Evolutionary conservation across 1,284 basidiomycete species (phyloP).

Genomic region (Ustilago cynodontis): DNA sequence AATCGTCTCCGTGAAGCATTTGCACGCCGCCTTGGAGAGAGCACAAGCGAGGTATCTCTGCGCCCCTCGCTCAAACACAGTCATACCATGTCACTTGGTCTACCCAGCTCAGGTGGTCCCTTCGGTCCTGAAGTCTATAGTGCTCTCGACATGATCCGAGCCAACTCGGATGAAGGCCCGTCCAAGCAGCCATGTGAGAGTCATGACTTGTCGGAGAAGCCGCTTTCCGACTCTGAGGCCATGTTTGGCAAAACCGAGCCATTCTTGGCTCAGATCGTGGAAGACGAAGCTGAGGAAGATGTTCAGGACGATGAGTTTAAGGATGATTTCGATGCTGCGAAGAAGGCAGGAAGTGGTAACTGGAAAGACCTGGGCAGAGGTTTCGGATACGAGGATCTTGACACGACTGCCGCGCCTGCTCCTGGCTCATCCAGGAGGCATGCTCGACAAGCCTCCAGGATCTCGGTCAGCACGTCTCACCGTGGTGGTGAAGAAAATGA

Average conservation of each 20-base stretch:
- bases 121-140: slow-evolving; percentile 56
- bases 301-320: not conserved
- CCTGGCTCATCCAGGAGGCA: slow-evolving; percentile 11
- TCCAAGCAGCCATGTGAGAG: slow-evolving; percentile 31
- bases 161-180: slow-evolving; percentile 39
- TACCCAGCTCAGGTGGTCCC: slow-evolving; percentile 54
- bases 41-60: slow-evolving; percentile 10
- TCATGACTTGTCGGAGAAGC: slow-evolving; percentile 24
- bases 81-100: slow-evolving; percentile 60
- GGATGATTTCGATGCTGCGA: slow-evolving; percentile 1
- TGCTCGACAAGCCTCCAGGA: slow-evolving; percentile 33
- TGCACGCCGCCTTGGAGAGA: slow-evolving; percentile 29
- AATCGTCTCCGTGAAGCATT: slow-evolving; percentile 38
- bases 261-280: slow-evolving; percentile 25
- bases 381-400: slow-evolving; percentile 57
- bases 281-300: slow-evolving; percentile 32
- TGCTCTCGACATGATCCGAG: slow-evolving; percentile 56
- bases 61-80: slow-evolving; percentile 20
- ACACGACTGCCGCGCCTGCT: not conserved
- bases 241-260: slow-evolving; percentile 6
- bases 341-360: slow-evolving; percentile 16
- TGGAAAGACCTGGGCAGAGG: slow-evolving; percentile 59
- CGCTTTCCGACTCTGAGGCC: slow-evolving; percentile 37
- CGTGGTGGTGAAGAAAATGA: slow-evolving; percentile 32
- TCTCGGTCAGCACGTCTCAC: slow-evolving; percentile 43